Conservation (phyloP, 1,284 basidiomycete genomes). For the Austroboletus olivaceoglutinosus region DNA sequence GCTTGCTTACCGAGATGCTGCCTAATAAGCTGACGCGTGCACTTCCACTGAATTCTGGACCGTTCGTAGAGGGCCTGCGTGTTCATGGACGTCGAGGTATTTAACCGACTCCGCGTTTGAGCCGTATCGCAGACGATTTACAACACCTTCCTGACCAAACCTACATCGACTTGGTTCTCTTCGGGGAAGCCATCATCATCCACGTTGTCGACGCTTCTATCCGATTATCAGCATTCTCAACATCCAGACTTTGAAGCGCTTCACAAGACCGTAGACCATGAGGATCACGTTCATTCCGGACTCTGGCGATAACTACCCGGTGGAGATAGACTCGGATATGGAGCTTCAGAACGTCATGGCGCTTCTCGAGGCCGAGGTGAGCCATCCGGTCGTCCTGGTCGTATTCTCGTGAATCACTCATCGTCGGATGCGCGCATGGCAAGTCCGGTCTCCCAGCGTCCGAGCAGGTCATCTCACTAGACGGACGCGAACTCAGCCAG, state of each 20-base stretch:
- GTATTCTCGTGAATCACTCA: neutral
- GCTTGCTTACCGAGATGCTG: conserved; percentile 12
- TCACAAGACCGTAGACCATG: conserved; percentile 46
- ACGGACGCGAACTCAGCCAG: conserved; percentile 61
- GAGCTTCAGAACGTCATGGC: conserved; percentile 87
- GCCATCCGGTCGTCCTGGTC: conserved; percentile 17
- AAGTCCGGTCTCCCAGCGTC: conserved; percentile 67
- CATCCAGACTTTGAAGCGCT: neutral
- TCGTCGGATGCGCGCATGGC: neutral
- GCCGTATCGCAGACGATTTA: neutral
- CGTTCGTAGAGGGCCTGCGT: conserved; percentile 22
- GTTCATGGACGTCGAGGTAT: conserved; percentile 11
- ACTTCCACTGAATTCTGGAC: conserved; percentile 26
- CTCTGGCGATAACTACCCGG: conserved; percentile 67
- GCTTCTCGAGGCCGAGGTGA: conserved; percentile 86
- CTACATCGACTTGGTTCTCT: conserved; percentile 3
- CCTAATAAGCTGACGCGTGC: conserved; percentile 16
- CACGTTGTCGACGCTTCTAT: neutral
- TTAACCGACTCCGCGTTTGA: conserved; percentile 6
- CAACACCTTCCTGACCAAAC: conserved; percentile 30
- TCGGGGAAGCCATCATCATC: neutral
- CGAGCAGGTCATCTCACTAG: conserved; percentile 70
- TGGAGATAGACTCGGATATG: conserved; percentile 88
- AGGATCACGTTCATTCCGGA: conserved; percentile 80
- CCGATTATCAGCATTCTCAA: conserved; percentile 14